These are phyloP conservation scores for Diaporthe sp. DNA, from an alignment of 2,329 filamentous ascomycete genomes.

Conservation along the genomic window DNA sequence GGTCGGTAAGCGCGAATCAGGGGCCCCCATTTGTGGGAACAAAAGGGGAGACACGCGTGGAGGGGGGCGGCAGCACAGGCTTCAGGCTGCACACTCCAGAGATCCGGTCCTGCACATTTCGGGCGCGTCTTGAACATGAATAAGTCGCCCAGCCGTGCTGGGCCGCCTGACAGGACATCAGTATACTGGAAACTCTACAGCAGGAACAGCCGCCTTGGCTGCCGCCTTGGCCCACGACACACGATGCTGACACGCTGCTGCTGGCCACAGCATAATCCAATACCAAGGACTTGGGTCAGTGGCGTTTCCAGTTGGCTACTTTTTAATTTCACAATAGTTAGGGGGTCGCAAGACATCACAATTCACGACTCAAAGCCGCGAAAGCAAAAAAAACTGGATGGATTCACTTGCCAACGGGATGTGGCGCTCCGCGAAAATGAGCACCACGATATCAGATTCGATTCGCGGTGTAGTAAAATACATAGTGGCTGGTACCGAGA, in stretches of 20 bases:
- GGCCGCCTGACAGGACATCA: neutral
- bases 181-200: conserved; percentile 2
- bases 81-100: conserved; percentile 10
- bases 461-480: conserved; percentile 8
- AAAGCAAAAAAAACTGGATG: neutral
- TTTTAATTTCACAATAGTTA: neutral
- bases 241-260: neutral
- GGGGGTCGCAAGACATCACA: conserved; percentile 15
- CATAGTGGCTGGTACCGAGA: conserved; percentile 31
- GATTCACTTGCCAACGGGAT: neutral
- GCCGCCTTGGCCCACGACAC: conserved; percentile 17
- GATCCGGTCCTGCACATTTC: conserved; percentile 18
- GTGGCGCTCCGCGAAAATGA: conserved; percentile 21
- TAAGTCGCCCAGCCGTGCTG: neutral
- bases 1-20: conserved; percentile 13
- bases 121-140: conserved; percentile 17
- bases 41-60: conserved; percentile 14
- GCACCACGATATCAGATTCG: neutral
- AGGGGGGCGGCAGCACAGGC: neutral
- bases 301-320: neutral
- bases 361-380: neutral
- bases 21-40: conserved; percentile 23
- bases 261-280: neutral
- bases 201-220: conserved; percentile 1
- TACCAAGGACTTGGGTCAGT: conserved; percentile 19